phyloP scores from a whole-genome alignment of 495 filamentous ascomycete genomes.

The Aspergillus bridgeri region DNA sequence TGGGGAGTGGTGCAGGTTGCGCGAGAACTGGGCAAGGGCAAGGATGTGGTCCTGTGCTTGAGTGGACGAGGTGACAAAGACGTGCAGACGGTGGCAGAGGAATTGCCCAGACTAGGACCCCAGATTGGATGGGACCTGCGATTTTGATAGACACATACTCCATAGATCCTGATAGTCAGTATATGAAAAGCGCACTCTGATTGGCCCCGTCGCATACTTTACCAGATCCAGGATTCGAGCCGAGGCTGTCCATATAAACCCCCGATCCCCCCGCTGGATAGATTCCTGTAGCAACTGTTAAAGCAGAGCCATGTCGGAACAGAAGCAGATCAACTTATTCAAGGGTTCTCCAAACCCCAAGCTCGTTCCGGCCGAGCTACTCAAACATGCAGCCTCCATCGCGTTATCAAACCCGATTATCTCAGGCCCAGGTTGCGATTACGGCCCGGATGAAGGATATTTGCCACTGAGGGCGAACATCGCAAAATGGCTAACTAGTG shows the following conservation, averaged over 20 bases:
- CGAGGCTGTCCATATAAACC: background rate
- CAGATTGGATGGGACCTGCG: constrained; percentile 87
- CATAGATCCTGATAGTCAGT: background rate
- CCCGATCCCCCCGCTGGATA: background rate
- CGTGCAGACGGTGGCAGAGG: constrained; percentile 89
- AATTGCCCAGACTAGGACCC: constrained; percentile 75
- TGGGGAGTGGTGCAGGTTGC: constrained; percentile 78
- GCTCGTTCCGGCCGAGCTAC: constrained; percentile 54
- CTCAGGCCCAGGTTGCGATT: constrained; percentile 53
- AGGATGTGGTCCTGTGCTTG: constrained; percentile 82
- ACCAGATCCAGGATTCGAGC: background rate
- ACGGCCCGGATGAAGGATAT: constrained; percentile 70
- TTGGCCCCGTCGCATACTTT: background rate
- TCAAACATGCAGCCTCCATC: constrained; percentile 48
- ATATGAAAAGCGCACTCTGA: background rate
- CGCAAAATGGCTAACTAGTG: constrained; percentile 55
- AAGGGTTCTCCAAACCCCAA: constrained; percentile 59
- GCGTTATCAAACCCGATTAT: constrained; percentile 51
- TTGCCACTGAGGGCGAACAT: constrained; percentile 54
- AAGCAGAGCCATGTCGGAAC: background rate
- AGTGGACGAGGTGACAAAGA: constrained; percentile 89
- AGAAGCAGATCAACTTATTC: constrained; percentile 49
- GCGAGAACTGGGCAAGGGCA: constrained; percentile 73
- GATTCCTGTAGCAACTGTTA: too few species aligned
- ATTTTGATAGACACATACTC: constrained; percentile 26